A percentile compares a stretch with the other conserved stretches of the same genome.
These are phyloP conservation scores for Citrullus amarus DNA, from an alignment of 306 rosid genomes.

Conservation along the genomic window DNA sequence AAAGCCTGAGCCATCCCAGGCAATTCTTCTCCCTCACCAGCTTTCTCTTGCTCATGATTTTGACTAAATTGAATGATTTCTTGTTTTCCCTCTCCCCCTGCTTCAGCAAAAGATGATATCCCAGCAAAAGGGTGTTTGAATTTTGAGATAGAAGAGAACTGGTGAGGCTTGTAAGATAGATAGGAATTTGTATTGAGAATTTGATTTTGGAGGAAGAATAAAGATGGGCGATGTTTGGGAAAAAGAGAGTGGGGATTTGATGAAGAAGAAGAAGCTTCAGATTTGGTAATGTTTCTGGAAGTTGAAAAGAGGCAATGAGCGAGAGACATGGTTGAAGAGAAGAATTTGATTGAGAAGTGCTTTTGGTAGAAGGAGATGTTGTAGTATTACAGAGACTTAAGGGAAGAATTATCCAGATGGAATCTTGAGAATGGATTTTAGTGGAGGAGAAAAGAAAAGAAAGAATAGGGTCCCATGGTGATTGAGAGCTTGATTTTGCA, in stretches of 20 bases:
- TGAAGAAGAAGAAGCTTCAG: neutral
- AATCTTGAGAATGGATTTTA: slow-evolving; percentile 43
- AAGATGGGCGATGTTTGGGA: slow-evolving; percentile 14
- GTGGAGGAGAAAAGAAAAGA: slow-evolving; percentile 14
- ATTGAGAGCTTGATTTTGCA: slow-evolving; percentile 22
- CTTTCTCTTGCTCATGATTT: slow-evolving; percentile 14
- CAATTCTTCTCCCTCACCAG: neutral
- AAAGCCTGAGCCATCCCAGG: slow-evolving; percentile 67
- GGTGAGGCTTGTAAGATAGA: slow-evolving; percentile 17
- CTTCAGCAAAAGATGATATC: slow-evolving; percentile 65
- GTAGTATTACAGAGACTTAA: neutral
- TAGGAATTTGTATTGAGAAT: slow-evolving; percentile 3
- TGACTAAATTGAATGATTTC: slow-evolving; percentile 13
- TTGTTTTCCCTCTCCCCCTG: slow-evolving; percentile 32
- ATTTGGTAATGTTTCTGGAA: slow-evolving; percentile 17
- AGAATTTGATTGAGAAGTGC: neutral
- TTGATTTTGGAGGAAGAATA: slow-evolving; percentile 14
- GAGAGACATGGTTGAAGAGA: slow-evolving; percentile 25
- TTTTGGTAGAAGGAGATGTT: neutral
- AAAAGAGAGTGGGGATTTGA: slow-evolving; percentile 12
- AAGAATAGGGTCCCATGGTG: slow-evolving; percentile 12
- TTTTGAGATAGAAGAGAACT: slow-evolving; percentile 12
- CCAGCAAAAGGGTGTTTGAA: slow-evolving; percentile 47
- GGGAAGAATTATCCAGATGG: slow-evolving; percentile 34
- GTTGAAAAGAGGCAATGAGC: slow-evolving; percentile 48